Percentiles rank a stretch among this genome's conserved stretches.
Evolutionary conservation across 768 basidiomycete species (phyloP).

Genomic region (Suillus plorans): DNA sequence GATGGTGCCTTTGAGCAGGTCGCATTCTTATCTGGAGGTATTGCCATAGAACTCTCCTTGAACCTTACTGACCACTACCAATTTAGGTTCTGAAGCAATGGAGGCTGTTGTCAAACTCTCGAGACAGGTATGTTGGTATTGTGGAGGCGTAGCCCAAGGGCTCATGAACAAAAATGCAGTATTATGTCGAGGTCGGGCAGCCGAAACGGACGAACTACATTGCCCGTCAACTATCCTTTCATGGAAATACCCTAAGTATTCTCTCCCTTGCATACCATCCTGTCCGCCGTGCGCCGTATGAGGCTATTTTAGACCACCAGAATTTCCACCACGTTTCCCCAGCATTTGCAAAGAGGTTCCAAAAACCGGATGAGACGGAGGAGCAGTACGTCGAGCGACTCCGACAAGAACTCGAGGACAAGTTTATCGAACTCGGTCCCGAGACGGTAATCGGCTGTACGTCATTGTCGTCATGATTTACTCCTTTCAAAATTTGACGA

Average conservation of each 20-base stretch:
- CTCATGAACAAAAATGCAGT: slow-evolving; percentile 41
- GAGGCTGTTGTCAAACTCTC: slow-evolving; percentile 83
- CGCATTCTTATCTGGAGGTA: slow-evolving; percentile 78
- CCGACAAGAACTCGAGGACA: slow-evolving; percentile 78
- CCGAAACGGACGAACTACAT: slow-evolving; percentile 76
- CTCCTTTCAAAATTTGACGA: slow-evolving; percentile 1
- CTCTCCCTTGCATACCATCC: slow-evolving; percentile 70
- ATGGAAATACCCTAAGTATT: slow-evolving; percentile 79
- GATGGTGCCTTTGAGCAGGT: slow-evolving; percentile 72
- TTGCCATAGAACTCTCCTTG: not conserved
- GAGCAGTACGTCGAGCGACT: slow-evolving; percentile 79
- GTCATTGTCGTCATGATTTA: slow-evolving; percentile 24
- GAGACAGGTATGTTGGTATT: slow-evolving; percentile 54
- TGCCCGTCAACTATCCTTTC: slow-evolving; percentile 74
- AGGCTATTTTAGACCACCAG: slow-evolving; percentile 56
- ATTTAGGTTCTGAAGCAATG: slow-evolving; percentile 83
- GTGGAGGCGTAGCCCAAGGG: not conserved
- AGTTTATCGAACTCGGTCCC: slow-evolving; percentile 79
- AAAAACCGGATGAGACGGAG: slow-evolving; percentile 65
- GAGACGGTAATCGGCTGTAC: slow-evolving; percentile 81
- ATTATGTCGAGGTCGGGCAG: slow-evolving; percentile 70
- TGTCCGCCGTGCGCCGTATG: slow-evolving; percentile 65
- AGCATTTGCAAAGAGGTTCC: slow-evolving; percentile 82
- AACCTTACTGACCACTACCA: not conserved
- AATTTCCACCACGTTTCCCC: slow-evolving; percentile 87